Percentiles rank a stretch among this genome's conserved stretches.
These are phyloP conservation scores for Fremontodendron californicum DNA, from an alignment of 345 rosid species.

Conservation along the genomic window DNA sequence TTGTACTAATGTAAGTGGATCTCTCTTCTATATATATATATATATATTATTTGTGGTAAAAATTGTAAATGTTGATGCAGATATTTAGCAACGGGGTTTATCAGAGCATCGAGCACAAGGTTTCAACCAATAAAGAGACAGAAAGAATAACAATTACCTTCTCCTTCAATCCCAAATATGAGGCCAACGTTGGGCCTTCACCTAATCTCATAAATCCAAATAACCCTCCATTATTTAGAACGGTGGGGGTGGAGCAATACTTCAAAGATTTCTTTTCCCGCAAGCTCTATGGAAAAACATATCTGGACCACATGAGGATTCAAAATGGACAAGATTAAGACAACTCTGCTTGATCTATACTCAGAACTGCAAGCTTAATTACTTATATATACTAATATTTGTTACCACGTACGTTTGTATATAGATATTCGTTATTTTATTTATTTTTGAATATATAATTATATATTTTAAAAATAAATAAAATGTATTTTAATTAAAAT, in stretches of 20 bases:
- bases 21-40: no score
- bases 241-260: background rate
- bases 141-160: constrained; percentile 26
- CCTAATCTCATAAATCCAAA: constrained; percentile 9
- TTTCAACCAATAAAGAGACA: constrained; percentile 3
- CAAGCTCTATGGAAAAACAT: background rate
- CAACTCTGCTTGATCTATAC: no score
- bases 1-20: no score
- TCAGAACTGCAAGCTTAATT: no score
- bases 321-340: no score
- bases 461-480: no score
- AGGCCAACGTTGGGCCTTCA: constrained; percentile 21
- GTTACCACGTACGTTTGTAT: no score
- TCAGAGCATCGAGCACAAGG: constrained; percentile 31
- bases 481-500: no score
- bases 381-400: no score
- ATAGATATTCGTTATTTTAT: no score
- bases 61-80: constrained; percentile 5
- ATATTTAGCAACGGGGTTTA: constrained; percentile 30
- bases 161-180: constrained; percentile 14
- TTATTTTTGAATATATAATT: no score
- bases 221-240: constrained; percentile 1
- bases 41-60: no score
- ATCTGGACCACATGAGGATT: background rate
- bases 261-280: background rate